These are phyloP conservation scores for Dicorynia guianensis DNA, from an alignment of 306 rosid species.

Conservation along the genomic window DNA sequence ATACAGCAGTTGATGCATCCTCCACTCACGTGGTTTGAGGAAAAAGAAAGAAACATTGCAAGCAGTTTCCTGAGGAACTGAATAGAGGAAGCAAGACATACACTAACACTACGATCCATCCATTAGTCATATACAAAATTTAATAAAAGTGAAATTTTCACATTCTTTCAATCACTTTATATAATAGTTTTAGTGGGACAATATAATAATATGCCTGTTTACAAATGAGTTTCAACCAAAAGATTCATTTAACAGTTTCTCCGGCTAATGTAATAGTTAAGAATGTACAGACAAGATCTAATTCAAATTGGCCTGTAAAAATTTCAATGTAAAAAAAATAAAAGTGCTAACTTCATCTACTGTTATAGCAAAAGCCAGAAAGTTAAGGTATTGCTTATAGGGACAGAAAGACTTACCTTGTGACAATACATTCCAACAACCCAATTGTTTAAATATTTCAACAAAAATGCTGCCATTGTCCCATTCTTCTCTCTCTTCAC, in stretches of 20 bases:
- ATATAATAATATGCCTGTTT: background rate
- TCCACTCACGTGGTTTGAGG: background rate
- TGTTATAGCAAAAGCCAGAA: constrained; percentile 29
- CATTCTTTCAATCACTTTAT: background rate
- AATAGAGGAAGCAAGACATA: background rate
- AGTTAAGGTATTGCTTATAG: background rate
- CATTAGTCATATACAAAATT: background rate
- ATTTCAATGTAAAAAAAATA: constrained; percentile 22
- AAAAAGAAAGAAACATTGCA: background rate
- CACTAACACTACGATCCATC: background rate
- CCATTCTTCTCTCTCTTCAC: constrained; percentile 98
- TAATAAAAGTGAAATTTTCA: background rate
- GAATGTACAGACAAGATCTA: constrained; percentile 16
- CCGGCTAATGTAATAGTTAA: constrained; percentile 19
- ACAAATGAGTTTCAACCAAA: background rate
- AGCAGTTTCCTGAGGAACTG: background rate
- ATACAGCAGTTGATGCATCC: background rate
- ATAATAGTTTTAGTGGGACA: background rate
- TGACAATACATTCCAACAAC: constrained; percentile 92
- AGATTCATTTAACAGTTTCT: background rate
- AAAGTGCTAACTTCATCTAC: constrained; percentile 17
- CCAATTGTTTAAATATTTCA: constrained; percentile 79
- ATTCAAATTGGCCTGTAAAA: constrained; percentile 35
- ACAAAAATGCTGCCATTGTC: constrained; percentile 66
- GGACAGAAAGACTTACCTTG: constrained; percentile 64